Evolutionary conservation across 2,329 filamentous ascomycete genomes (phyloP), one percentile per base, ranked within the genome.

Genomic region (Knufia petricola): DNA sequence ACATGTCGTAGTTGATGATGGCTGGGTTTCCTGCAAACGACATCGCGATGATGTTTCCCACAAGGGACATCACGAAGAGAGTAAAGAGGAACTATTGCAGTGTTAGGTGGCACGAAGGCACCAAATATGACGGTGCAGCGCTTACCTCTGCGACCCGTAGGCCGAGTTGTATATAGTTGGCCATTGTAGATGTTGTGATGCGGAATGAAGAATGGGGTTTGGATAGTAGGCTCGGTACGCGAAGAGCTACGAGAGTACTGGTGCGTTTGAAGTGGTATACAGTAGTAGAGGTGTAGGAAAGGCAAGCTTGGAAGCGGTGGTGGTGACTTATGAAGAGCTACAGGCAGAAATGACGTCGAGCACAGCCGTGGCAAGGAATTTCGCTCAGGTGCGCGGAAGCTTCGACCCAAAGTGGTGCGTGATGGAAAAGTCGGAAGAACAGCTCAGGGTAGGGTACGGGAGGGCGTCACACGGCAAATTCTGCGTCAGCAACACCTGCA

Each of bases 51-150:
- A 81, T 79, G 69, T 81, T 79, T 56, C 78, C 79, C 56, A 79
- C 62, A 39, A 83, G 69, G 10, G 77, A 70, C 68, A 81, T 76
- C 60, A 81, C 64, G 59, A 83, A 70, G 49, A 81, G 61, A 28
- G 76, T 69, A 66, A 73, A 80, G 59, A 80, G 43, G 64, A 81
- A 76, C 77, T 82, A 54, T n/a, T n/a, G n/a, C n/a, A n/a, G n/a
- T n/a, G n/a, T n/a, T n/a, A n/a, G n/a, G n/a, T n/a, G n/a, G n/a
- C n/a, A n/a, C n/a, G n/a, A n/a, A n/a, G n/a, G n/a, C n/a, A n/a
- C n/a, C n/a, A n/a, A n/a, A n/a, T n/a, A n/a, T n/a, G n/a, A n/a
- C n/a, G n/a, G n/a, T n/a, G n/a, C n/a, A n/a, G n/a, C 13, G 41
- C 63, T 51, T 62, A 70, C 69, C 65, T 72, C 56, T 50, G 63